phyloP scores from a whole-genome alignment of 2,329 filamentous ascomycete species.

The Monascus ruber region DNA sequence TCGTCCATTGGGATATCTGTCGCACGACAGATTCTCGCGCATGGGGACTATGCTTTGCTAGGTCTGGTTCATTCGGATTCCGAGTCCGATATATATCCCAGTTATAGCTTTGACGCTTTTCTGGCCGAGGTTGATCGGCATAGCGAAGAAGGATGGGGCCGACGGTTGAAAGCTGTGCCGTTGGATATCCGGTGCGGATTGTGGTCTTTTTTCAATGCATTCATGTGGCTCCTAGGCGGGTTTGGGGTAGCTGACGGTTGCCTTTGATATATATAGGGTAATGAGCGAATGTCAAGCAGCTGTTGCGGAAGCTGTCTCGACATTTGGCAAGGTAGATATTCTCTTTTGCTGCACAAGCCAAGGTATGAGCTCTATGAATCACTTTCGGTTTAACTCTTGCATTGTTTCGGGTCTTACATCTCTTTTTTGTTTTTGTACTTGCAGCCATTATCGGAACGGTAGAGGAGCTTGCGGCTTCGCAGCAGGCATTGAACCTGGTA shows the following conservation, averaged over 20 bases:
- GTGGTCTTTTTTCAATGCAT: too few species aligned
- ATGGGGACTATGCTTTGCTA: conserved; percentile 82
- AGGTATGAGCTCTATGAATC: conserved; percentile 39
- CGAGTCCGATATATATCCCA: conserved; percentile 59
- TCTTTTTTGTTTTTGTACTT: not conserved
- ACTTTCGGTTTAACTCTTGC: too few species aligned
- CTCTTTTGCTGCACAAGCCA: conserved; percentile 81
- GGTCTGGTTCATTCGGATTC: conserved; percentile 71
- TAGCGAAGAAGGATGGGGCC: conserved; percentile 66
- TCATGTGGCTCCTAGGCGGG: too few species aligned
- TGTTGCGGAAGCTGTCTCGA: conserved; percentile 71
- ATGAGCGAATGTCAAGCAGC: conserved; percentile 70
- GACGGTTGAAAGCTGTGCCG: conserved; percentile 56
- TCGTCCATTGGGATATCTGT: conserved; percentile 77
- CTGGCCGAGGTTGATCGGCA: conserved; percentile 50
- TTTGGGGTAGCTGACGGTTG: too few species aligned
- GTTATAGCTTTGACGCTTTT: conserved; percentile 68
- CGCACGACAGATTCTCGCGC: conserved; percentile 68
- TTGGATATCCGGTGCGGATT: conserved; percentile 42
- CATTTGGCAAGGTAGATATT: conserved; percentile 82
- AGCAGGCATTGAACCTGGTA: conserved; percentile 64
- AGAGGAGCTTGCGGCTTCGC: conserved; percentile 70
- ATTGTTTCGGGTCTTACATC: conserved; percentile 4
- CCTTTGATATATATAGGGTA: conserved; percentile 27
- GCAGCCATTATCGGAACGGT: conserved; percentile 77